phyloP scores from a whole-genome alignment of 1,284 basidiomycete genomes.

The Moesziomyces parantarcticus region DNA sequence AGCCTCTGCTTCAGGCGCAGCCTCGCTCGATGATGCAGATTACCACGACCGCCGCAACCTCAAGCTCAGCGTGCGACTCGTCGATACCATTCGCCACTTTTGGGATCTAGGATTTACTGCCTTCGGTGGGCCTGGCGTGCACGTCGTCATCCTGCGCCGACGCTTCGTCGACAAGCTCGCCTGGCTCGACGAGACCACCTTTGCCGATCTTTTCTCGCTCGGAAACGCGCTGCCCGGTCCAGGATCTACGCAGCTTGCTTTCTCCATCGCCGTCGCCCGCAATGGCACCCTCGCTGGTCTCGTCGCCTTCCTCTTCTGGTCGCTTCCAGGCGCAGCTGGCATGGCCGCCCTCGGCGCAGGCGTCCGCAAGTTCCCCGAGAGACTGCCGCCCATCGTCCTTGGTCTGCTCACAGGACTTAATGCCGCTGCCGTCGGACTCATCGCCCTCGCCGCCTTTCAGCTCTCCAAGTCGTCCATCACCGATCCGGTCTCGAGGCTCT shows the following conservation, averaged over 20 bases:
- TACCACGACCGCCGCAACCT: constrained; percentile 29
- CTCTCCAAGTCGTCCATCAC: constrained; percentile 72
- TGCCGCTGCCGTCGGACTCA: constrained; percentile 74
- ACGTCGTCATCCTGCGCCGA: constrained; percentile 49
- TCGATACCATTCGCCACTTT: constrained; percentile 47
- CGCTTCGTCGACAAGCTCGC: constrained; percentile 54
- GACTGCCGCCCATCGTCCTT: constrained; percentile 72
- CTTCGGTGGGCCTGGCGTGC: constrained; percentile 43
- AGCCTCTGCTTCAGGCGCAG: constrained; percentile 2
- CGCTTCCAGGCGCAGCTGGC: constrained; percentile 71
- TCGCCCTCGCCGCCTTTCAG: constrained; percentile 73
- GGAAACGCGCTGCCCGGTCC: constrained; percentile 71
- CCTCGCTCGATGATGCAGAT: constrained; percentile 11
- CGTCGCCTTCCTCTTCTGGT: constrained; percentile 69
- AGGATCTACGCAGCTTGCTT: constrained; percentile 69
- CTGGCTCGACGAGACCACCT: constrained; percentile 59
- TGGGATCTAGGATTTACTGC: constrained; percentile 57
- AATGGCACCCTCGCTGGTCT: constrained; percentile 68
- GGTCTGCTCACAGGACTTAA: constrained; percentile 74
- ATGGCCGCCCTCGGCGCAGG: constrained; percentile 73
- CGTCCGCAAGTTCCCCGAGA: constrained; percentile 71
- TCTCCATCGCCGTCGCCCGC: constrained; percentile 68
- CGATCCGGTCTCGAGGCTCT: constrained; percentile 71
- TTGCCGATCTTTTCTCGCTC: constrained; percentile 69
- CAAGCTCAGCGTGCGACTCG: constrained; percentile 38